Percentiles rank a stretch among this genome's conserved stretches.
Evolutionary conservation across 2,329 filamentous ascomycete genomes (phyloP).

Genomic region (Fonsecaea multimorphosa): DNA sequence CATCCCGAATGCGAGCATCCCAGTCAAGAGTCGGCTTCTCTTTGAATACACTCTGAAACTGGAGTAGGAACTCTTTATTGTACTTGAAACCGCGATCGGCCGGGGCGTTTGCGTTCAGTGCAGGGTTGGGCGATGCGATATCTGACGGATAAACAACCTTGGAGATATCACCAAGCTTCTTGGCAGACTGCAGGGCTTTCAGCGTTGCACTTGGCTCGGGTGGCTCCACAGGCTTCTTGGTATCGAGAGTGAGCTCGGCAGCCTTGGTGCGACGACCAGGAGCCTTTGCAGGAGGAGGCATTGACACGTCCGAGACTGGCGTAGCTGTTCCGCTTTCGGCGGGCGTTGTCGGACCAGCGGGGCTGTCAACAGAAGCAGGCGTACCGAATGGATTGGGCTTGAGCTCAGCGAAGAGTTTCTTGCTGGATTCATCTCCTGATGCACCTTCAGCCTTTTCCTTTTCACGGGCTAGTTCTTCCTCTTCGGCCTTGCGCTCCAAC

Average conservation of each 20-base stretch:
- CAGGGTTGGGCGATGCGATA: constrained; percentile 88
- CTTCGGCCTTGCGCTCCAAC: constrained; percentile 56
- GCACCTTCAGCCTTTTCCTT: constrained; percentile 48
- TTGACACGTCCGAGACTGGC: constrained; percentile 53
- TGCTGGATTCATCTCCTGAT: constrained; percentile 44
- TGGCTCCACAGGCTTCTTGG: constrained; percentile 84
- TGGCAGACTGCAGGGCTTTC: constrained; percentile 88
- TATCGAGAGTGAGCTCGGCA: constrained; percentile 84
- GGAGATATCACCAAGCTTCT: constrained; percentile 80
- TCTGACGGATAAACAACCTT: constrained; percentile 81
- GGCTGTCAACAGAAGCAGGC: constrained; percentile 41
- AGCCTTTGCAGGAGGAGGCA: constrained; percentile 60
- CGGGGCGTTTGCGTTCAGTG: constrained; percentile 76
- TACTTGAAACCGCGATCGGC: constrained; percentile 87
- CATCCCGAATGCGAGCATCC: constrained; percentile 83
- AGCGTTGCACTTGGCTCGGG: constrained; percentile 92
- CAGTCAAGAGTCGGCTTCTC: constrained; percentile 96
- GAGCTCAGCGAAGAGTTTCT: constrained; percentile 52
- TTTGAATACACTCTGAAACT: constrained; percentile 95
- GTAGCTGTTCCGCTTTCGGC: constrained; percentile 54
- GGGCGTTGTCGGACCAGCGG: constrained; percentile 45
- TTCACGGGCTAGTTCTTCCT: constrained; percentile 51
- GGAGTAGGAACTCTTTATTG: constrained; percentile 90
- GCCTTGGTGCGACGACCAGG: constrained; percentile 76
- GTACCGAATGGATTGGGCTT: constrained; percentile 49